phyloP scores from a whole-genome alignment of 1,284 basidiomycete genomes.

The Porodaedalea pini region DNA sequence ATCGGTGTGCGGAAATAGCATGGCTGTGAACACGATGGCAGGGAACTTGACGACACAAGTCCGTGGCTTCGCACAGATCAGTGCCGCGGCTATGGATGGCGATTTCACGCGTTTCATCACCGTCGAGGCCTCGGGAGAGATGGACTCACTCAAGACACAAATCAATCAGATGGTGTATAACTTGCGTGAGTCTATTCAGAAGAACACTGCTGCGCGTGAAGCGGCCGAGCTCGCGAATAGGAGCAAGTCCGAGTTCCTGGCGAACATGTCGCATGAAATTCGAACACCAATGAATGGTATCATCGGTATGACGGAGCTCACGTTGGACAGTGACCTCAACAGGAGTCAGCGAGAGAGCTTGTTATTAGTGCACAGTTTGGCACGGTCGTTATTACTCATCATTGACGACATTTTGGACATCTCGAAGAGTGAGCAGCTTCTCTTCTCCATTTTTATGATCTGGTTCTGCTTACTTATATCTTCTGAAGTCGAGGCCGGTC shows the following conservation, averaged over 20 bases:
- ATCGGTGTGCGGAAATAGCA: constrained; percentile 34
- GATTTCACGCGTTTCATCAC: constrained; percentile 99
- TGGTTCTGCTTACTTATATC: constrained; percentile 1
- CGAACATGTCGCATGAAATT: constrained; percentile 97
- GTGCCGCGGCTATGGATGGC: constrained; percentile 97
- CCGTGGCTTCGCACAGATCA: constrained; percentile 98
- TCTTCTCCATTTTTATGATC: neutral
- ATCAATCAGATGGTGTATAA: constrained; percentile 99
- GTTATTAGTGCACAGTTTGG: constrained; percentile 93
- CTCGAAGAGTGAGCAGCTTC: constrained; percentile 78
- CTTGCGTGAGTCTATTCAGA: constrained; percentile 95
- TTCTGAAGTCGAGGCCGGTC: constrained; percentile 85
- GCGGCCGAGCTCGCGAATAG: constrained; percentile 96
- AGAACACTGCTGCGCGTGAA: constrained; percentile 97
- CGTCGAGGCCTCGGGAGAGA: constrained; percentile 96
- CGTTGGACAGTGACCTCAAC: constrained; percentile 89
- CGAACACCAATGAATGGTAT: constrained; percentile 99
- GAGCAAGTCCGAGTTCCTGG: constrained; percentile 96
- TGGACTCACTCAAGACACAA: constrained; percentile 99
- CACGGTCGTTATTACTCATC: constrained; percentile 90
- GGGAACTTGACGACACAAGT: constrained; percentile 98
- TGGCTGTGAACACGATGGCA: constrained; percentile 95
- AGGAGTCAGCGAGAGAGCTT: constrained; percentile 91
- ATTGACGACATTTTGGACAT: constrained; percentile 99
- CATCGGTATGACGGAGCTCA: constrained; percentile 99